Conservation (phyloP, 2,329 filamentous ascomycete species). For the Beauveria rudraprayagi region DNA sequence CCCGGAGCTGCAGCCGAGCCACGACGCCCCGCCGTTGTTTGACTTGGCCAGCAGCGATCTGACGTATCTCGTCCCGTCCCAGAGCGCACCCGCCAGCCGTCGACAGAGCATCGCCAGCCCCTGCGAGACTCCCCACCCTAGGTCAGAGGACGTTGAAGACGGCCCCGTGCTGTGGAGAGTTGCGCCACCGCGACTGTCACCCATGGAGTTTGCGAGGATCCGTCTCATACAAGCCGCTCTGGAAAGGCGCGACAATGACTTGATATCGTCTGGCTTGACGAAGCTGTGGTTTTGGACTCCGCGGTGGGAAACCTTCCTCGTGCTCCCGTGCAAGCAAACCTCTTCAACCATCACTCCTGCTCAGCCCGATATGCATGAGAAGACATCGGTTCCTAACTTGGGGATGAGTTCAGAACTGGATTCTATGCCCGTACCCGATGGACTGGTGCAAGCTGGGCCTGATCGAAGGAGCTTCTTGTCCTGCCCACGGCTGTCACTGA, state of each 20-base stretch:
- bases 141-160: neutral
- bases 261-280: conserved; percentile 23
- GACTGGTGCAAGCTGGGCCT: neutral
- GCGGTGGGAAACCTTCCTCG: conserved; percentile 27
- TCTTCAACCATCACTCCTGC: neutral
- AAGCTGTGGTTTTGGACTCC: conserved; percentile 28
- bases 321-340: conserved; percentile 27
- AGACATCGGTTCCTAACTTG: too few relatives aligned
- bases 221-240: conserved; percentile 27
- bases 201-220: conserved; percentile 32
- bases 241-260: conserved; percentile 19
- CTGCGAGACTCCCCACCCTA: neutral
- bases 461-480: conserved; percentile 1
- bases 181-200: conserved; percentile 25
- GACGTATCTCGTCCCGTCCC: neutral
- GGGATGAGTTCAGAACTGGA: neutral
- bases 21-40: neutral
- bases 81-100: neutral
- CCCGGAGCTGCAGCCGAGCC: conserved; percentile 12
- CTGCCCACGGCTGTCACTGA: conserved; percentile 25
- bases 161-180: conserved; percentile 13
- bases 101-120: conserved; percentile 1
- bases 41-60: neutral
- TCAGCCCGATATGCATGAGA: too few relatives aligned
- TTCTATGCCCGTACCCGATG: neutral